Percentiles rank a stretch among this genome's conserved stretches.
phyloP scores from a whole-genome alignment of 345 rosid genomes.

The Aquilaria yunnanensis region DNA sequence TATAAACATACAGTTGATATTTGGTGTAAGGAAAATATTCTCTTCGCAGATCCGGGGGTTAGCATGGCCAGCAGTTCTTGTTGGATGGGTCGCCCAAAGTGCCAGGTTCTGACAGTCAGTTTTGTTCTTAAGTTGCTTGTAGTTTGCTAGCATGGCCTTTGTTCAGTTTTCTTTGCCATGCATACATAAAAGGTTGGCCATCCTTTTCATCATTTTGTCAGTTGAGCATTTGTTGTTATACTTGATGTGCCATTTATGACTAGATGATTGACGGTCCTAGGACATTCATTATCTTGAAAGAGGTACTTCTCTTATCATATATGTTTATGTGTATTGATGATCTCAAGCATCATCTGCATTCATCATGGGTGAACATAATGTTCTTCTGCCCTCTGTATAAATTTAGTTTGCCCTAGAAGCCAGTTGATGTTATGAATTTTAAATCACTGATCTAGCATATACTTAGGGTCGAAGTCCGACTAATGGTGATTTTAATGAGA shows the following conservation, averaged over 20 bases:
- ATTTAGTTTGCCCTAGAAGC: too few species aligned
- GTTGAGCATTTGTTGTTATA: too few species aligned
- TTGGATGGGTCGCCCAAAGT: constrained; percentile 97
- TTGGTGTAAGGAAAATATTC: constrained; percentile 13
- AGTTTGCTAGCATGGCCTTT: neutral
- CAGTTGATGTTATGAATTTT: too few species aligned
- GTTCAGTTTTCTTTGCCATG: neutral
- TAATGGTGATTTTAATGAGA: neutral
- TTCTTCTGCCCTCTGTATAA: too few species aligned
- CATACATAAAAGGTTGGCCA: too few species aligned
- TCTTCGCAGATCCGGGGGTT: constrained; percentile 72
- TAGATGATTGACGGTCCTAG: too few species aligned
- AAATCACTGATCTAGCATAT: neutral
- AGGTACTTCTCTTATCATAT: neutral
- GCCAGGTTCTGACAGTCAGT: constrained; percentile 52
- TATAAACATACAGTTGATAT: neutral
- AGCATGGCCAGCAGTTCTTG: constrained; percentile 91
- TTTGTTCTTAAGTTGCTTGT: neutral
- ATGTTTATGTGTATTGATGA: neutral
- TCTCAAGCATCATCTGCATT: too few species aligned
- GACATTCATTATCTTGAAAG: too few species aligned
- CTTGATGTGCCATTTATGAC: too few species aligned
- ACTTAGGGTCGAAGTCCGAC: too few species aligned
- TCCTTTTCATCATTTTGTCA: too few species aligned
- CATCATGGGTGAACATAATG: too few species aligned